A percentile compares a stretch with the other conserved stretches of the same genome.
Evolutionary conservation across 148 eudicot genomes (phyloP).

Genomic region (Dianthus caryophyllus): DNA sequence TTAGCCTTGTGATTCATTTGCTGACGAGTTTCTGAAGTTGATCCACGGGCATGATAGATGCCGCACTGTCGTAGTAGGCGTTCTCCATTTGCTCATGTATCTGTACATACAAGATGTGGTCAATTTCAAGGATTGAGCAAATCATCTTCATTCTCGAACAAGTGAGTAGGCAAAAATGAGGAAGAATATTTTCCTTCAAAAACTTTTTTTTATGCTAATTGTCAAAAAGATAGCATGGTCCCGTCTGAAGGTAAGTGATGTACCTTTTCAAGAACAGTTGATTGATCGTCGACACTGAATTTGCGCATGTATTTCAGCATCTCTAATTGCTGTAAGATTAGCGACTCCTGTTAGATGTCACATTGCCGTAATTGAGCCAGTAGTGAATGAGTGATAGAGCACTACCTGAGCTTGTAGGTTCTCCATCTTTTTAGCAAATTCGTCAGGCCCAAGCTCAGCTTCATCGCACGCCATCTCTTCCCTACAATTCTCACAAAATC

Average conservation of each 20-base stretch:
- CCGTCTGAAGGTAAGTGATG: background rate
- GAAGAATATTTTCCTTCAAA: too few relatives aligned
- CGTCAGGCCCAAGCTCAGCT: conserved; percentile 87
- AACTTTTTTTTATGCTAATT: background rate
- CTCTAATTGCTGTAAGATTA: conserved; percentile 70
- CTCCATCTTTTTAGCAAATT: conserved; percentile 59
- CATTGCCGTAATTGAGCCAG: background rate
- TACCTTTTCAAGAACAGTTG: conserved; percentile 77
- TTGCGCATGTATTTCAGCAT: conserved; percentile 83
- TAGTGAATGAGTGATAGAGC: conserved; percentile 1
- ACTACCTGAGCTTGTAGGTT: conserved; percentile 60
- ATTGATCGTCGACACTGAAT: conserved; percentile 65
- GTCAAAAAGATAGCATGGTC: background rate
- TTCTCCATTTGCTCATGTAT: conserved; percentile 66
- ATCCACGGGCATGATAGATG: conserved; percentile 56
- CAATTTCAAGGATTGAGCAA: too few relatives aligned
- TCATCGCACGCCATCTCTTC: conserved; percentile 95
- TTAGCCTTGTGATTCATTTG: conserved; percentile 34
- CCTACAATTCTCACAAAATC: conserved; percentile 36
- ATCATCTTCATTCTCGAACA: too few relatives aligned
- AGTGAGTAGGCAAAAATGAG: too few relatives aligned
- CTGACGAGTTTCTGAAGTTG: conserved; percentile 53
- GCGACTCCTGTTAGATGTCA: conserved; percentile 7
- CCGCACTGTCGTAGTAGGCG: conserved; percentile 46
- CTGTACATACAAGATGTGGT: conserved; percentile 31